These are phyloP conservation scores for Cenchrus purpureus DNA, from an alignment of 176 grass and related monocot genomes.

Conservation along the genomic window DNA sequence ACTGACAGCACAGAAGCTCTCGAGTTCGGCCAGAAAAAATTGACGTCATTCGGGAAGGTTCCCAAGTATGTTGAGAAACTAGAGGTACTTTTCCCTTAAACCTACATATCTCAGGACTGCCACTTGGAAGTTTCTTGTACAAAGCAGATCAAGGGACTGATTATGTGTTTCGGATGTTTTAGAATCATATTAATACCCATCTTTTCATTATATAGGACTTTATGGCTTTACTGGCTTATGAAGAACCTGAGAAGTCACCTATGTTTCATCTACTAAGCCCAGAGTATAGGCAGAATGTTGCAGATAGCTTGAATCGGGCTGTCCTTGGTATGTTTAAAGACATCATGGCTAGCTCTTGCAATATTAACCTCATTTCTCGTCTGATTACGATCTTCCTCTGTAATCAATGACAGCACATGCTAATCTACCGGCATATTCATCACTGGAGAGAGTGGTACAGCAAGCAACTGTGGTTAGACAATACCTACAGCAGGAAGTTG, in stretches of 20 bases:
- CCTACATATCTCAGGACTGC: neutral
- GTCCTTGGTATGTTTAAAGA: slow-evolving; percentile 70
- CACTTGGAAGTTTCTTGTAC: neutral
- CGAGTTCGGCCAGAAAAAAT: slow-evolving; percentile 88
- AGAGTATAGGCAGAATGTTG: slow-evolving; percentile 84
- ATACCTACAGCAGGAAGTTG: slow-evolving; percentile 80
- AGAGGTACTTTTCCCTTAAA: slow-evolving; percentile 64
- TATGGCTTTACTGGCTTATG: slow-evolving; percentile 87
- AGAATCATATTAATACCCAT: slow-evolving; percentile 14
- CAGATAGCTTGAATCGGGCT: slow-evolving; percentile 90
- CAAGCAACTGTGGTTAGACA: slow-evolving; percentile 78
- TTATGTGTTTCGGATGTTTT: slow-evolving; percentile 16
- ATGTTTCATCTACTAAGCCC: slow-evolving; percentile 95
- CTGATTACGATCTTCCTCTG: slow-evolving; percentile 30
- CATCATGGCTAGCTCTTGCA: slow-evolving; percentile 24
- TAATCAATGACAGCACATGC: slow-evolving; percentile 65
- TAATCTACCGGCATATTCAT: slow-evolving; percentile 86
- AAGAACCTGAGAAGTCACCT: slow-evolving; percentile 94
- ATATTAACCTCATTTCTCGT: neutral
- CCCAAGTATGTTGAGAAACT: slow-evolving; percentile 87
- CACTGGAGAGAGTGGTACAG: slow-evolving; percentile 89
- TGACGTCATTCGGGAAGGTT: slow-evolving; percentile 74
- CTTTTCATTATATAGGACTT: slow-evolving; percentile 64
- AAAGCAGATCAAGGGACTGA: neutral
- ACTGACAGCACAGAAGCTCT: slow-evolving; percentile 85